Base-by-base conservation (phyloP, 2,329 filamentous ascomycete genomes). In the Venturiaceae sp. region DNA sequence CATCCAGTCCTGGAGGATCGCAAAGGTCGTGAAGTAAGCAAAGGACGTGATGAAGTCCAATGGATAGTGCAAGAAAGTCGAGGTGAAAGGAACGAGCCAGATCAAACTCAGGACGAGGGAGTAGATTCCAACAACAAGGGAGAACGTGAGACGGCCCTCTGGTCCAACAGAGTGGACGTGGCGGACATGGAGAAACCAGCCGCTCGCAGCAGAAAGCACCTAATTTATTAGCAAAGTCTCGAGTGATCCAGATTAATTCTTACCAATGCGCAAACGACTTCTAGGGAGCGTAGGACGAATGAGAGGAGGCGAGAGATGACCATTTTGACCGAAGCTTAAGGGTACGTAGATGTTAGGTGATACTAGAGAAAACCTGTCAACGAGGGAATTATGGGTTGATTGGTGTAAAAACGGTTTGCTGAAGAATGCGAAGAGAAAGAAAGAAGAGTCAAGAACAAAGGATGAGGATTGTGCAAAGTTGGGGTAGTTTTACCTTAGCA, bases 201-300 rank as follows among this genome's bases (percentile, higher is more conserved):
- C 86, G 60, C 85, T 83, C 61, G 90, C 77, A 61, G 86, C 87
- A 26, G 85, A 83, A 55, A 90, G 84, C 61, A 77, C 68, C 75
- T 77, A 60, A 8, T 9, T 46, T 14, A 16, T 34, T 39, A 28
- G n/a, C 3, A 13, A 32, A 9, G 47, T 44, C 7, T 28, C 30
- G 23, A 32, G 8, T 21, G 44, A 23, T 14, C 4, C 30, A 36
- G 16, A 21, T 26, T 8, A 19, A 64, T 62, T 67, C 76, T 64
- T 69, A 90, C 86, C 64, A 82, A 79, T n/a, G 81, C 85, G 67
- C 87, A 90, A 66, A 78, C 83, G 62, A 92, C 79, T 74, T 90
- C 78, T 64, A 77, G 78, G 13, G 81, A 68, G 67, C 84, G 83
- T 64, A 87, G 76, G 65, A 81, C 69, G 62, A 84, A 76, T 26